Evolutionary conservation across 1,284 basidiomycete genomes (phyloP), one percentile per base, ranked within the genome.

Genomic region (Butyriboletus appendiculatus): DNA sequence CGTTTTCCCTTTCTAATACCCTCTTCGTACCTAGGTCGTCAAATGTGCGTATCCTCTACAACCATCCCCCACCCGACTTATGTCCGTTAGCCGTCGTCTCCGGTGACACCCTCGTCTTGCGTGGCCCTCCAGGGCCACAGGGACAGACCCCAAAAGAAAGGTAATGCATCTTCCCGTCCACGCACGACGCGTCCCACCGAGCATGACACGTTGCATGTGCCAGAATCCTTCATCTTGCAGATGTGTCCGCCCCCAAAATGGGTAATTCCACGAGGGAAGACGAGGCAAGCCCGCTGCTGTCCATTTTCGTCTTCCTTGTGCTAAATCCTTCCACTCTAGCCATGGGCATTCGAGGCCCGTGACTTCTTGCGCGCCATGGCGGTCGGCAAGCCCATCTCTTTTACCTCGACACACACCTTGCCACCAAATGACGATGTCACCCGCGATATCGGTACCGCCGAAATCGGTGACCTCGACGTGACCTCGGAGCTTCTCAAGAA

Each of bases 321-420:
- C 50, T 61, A 3, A 67, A 2, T 3, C 11, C 24, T 24, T 30
- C 0, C 33, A 4, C n/a, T 3, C 39, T 45, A 95, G 90, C 85
- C 89, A 10, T 94, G 90, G 82, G 92, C 95, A 5, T 98, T 91
- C 68, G 91, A 96, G 67, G 88, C 94, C 40, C 88, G 96, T 65
- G 96, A 98, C 75, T 97, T 88, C 73, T 80, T 98, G 37, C 88
- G 96, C 46, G 76, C 85, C 37, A 75, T 94, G 49, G 80, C 87
- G 18, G 93, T 98, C 49, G 96, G 95, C 60, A 96, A 96, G 68
- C 87, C 96, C 73, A 82, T 95, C 65, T 78, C 84, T 2, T 95
- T 94, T 73, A 79, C 81, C 14, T 85, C 90, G 11, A 82, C 82
- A 26, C 90, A 93, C 72, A 86, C 86, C 37, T 76, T 94, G 37